These are phyloP conservation scores for Mycosarcoma mackinlayi DNA, from an alignment of 1,284 basidiomycete species.

Conservation along the genomic window DNA sequence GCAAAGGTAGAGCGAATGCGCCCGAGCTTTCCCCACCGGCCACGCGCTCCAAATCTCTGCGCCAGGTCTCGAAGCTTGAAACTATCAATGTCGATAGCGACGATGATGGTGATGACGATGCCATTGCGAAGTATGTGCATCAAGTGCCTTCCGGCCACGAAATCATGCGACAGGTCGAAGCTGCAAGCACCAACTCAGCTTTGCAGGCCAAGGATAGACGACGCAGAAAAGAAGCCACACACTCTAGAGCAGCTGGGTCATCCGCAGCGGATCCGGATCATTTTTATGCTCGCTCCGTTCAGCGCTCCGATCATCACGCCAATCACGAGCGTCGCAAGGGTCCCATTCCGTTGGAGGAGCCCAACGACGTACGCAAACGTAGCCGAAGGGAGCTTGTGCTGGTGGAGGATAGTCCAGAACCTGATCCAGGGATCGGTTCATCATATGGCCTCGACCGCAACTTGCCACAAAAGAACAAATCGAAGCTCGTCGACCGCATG, in stretches of 20 bases:
- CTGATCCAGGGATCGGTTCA: background rate
- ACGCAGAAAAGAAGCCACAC: background rate
- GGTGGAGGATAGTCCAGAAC: background rate
- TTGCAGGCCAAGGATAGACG: slow-evolving; percentile 20
- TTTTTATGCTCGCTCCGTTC: slow-evolving; percentile 2
- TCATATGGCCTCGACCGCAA: background rate
- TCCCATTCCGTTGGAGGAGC: slow-evolving; percentile 13
- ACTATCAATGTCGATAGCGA: slow-evolving; percentile 12
- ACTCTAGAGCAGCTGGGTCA: background rate
- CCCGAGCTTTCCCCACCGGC: background rate
- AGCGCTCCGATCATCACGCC: background rate
- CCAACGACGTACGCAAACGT: background rate
- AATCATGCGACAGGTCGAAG: background rate
- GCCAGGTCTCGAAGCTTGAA: slow-evolving; percentile 3
- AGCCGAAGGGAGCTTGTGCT: background rate
- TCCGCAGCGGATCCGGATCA: background rate
- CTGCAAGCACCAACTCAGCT: background rate
- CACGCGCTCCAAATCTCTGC: slow-evolving; percentile 6
- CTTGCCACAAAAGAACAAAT: background rate
- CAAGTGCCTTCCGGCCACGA: background rate
- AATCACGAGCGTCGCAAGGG: slow-evolving; percentile 7
- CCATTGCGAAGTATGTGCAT: background rate
- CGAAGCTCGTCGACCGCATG: slow-evolving; percentile 22
- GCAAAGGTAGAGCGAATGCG: slow-evolving; percentile 36
- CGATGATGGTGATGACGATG: slow-evolving; percentile 9